Evolutionary conservation across 257 asterid genomes (phyloP).

Genomic region (Solanum okadae): DNA sequence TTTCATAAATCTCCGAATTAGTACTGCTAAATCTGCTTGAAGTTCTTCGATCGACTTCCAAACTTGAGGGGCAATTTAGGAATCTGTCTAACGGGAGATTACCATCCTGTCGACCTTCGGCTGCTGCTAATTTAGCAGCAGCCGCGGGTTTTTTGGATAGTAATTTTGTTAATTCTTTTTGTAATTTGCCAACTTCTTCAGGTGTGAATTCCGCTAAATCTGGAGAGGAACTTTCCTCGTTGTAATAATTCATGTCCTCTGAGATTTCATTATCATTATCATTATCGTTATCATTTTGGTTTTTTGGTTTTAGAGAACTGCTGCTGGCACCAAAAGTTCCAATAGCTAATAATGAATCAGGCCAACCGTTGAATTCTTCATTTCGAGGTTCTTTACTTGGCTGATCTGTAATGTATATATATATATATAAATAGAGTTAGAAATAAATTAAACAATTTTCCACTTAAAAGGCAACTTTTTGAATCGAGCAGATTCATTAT

Average conservation of each 20-base stretch:
- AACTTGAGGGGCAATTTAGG: conserved; percentile 90
- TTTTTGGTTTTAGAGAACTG: conserved; percentile 16
- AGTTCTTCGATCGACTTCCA: conserved; percentile 58
- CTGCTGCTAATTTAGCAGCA: conserved; percentile 17
- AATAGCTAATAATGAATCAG: conserved; percentile 57
- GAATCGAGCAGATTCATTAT: background rate
- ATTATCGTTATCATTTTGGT: background rate
- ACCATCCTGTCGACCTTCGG: conserved; percentile 9
- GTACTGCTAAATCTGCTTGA: conserved; percentile 43
- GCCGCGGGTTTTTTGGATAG: conserved; percentile 34
- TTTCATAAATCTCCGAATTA: conserved; percentile 34
- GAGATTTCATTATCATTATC: conserved; percentile 10
- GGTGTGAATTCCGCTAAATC: conserved; percentile 76
- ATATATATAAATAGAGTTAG: background rate
- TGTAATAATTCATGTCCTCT: background rate
- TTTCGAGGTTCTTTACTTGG: conserved; percentile 26
- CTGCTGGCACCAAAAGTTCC: conserved; percentile 69
- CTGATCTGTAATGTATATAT: conserved; percentile 37
- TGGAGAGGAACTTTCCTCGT: conserved; percentile 38
- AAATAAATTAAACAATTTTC: no score
- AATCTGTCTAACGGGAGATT: conserved; percentile 79
- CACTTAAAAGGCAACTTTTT: no score
- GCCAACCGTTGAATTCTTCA: conserved; percentile 70
- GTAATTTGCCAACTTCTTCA: conserved; percentile 67
- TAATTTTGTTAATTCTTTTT: conserved; percentile 55